Evolutionary conservation across 164 flowering plant genomes (phyloP).

Genomic region (Santalum album): DNA sequence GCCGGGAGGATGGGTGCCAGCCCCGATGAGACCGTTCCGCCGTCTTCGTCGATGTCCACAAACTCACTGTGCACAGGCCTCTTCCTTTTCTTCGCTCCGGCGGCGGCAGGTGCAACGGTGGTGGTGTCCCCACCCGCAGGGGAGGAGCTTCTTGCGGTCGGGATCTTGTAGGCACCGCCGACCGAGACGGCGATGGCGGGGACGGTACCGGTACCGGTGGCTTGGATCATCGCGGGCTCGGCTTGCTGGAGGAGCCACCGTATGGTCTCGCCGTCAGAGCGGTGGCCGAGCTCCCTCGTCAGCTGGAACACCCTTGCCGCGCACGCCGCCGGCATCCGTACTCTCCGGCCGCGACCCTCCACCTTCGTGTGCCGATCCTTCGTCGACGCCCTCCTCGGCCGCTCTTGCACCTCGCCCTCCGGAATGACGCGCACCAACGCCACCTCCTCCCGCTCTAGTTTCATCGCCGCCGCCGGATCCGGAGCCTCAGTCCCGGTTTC

Average conservation of each 20-base stretch:
- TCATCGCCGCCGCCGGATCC: background rate
- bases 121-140: conserved; percentile 11
- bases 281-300: conserved; percentile 37
- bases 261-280: conserved; percentile 48
- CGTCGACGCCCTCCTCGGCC: background rate
- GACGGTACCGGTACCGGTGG: conserved; percentile 42
- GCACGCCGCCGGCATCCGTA: conserved; percentile 40
- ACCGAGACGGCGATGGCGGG: conserved; percentile 54
- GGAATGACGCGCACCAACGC: background rate
- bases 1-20: background rate
- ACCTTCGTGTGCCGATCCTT: conserved; percentile 17
- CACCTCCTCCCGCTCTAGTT: background rate
- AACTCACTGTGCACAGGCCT: conserved; percentile 15
- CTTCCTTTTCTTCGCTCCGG: conserved; percentile 13
- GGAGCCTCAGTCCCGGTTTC: background rate
- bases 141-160: conserved; percentile 25
- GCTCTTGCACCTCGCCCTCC: background rate
- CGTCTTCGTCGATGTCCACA: conserved; percentile 11
- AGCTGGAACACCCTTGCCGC: conserved; percentile 44
- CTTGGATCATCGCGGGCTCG: conserved; percentile 39
- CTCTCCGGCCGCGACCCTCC: conserved; percentile 47
- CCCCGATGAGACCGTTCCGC: background rate
- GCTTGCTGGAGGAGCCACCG: conserved; percentile 38
- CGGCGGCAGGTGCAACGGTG: background rate
- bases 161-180: conserved; percentile 37